Conservation (phyloP, 257 asterid genomes). For the Solanum raphanifolium region DNA sequence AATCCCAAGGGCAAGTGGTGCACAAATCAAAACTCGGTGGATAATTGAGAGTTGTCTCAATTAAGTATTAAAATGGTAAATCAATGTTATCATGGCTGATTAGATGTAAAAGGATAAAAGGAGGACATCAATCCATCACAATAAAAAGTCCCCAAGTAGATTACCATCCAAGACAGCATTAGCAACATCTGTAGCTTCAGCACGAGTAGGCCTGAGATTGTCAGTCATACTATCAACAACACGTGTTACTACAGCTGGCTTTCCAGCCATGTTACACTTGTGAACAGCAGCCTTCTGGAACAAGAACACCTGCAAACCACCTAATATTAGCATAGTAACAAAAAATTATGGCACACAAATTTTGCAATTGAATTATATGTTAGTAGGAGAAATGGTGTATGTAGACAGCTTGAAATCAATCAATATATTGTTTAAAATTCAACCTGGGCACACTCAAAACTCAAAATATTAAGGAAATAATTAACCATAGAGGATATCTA, state of each 20-base stretch:
- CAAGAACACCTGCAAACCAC: conserved; percentile 60
- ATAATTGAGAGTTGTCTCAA: neutral
- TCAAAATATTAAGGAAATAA: neutral
- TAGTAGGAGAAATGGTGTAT: neutral
- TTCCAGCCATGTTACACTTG: conserved; percentile 97
- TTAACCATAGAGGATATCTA: neutral
- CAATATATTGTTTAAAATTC: neutral
- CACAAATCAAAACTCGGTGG: neutral
- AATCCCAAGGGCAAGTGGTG: neutral
- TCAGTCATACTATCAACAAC: conserved; percentile 97
- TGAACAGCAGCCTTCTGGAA: conserved; percentile 82
- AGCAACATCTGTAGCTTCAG: conserved; percentile 97
- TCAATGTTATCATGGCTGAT: neutral
- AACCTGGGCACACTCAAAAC: neutral
- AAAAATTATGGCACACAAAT: neutral
- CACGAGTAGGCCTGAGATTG: conserved; percentile 94
- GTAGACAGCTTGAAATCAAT: neutral
- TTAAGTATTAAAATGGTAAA: neutral
- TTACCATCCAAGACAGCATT: conserved; percentile 93
- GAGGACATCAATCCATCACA: neutral
- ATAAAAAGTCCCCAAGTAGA: neutral
- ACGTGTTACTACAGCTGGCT: conserved; percentile 92
- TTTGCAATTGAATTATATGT: neutral
- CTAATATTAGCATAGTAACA: neutral
- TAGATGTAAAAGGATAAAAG: neutral